Evolutionary conservation across 2,329 filamentous ascomycete genomes (phyloP), one percentile per base, ranked within the genome.

Genomic region (Endothia cerciana): DNA sequence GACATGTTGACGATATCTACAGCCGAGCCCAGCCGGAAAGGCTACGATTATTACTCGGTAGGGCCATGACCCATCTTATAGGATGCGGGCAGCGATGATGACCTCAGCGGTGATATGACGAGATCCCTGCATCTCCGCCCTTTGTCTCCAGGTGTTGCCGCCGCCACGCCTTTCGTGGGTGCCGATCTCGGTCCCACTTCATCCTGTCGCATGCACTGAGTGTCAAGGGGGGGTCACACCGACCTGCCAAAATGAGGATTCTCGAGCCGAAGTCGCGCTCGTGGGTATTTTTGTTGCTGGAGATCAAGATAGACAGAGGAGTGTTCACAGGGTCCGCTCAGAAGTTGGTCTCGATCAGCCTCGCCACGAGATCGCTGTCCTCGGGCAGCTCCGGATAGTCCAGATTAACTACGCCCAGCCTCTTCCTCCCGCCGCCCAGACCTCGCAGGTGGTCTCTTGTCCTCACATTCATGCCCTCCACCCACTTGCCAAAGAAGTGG

Each of bases 391-490:
- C 58, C 1, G 67, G 65, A 4, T 63, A 68, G 8, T 71, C 70
- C 19, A 71, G 67, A 13, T 65, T 67, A 2, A 70, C 69, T 61
- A 74, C 72, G 2, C 73, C 72, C 33, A 74, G 64, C 64, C 73
- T 72, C 30, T 68, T 68, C 59, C 73, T 74, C 57, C 70, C 73
- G 4, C 40, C 57, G n/a, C 60, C 62, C 25, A 66, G 62, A 65
- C 70, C 66, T 36, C 74, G 68, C 47, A 76, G 62, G 56, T 71
- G 79, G 5, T 72, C 74, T n/a, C 74, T 70, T 5, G 79, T 71
- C 8, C 75, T 69, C 3, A 74, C 72, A 66, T 83, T 83, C 71
- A 83, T 79, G 22, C 81, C 81, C 22, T 74, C 72, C 40, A 81
- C 76, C 77, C 80, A 82, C 43, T 73, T 71, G 38, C 75, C 75